Base-by-base conservation (phyloP, 768 basidiomycete genomes). In the Clavaria fumosa region DNA sequence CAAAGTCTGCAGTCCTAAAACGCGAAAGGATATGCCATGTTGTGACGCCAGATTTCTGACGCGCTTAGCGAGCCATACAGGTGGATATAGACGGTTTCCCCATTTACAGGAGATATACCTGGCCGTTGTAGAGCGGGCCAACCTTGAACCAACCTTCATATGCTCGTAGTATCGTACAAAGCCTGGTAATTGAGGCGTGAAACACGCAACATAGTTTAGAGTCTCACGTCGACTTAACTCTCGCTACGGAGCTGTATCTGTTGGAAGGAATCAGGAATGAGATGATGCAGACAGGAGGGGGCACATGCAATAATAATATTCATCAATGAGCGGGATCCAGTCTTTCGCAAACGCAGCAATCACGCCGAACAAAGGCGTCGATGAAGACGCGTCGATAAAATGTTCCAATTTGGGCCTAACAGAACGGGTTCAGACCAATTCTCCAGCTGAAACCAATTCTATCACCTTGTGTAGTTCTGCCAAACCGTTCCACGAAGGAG, bases 271-370 rank as follows among this genome's bases (percentile, higher is more conserved):
- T 30, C 32, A 40, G 23, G 7, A 5, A 18, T 35, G 21, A n/a
- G 30, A 9, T 46, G 19, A 36, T 30, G 5, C 20, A 44, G 20
- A 35, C 45, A 37, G 28, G 21, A 37, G 33, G 37, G 21, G 28
- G 21, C 24, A 66, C 85, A 43, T 50, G 85, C 85, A 89, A 65
- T 89, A 89, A 61, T 89, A 78, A 59, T 89, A 89, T 51, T 83
- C 81, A 53, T 89, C 75, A 43, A 89, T 82, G 52, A 89, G 59
- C 14, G 84, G 86, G 45, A 89, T 73, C 85, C 86, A 89, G 49
- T 86, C 84, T 45, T 72, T 76, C 41, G 84, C 53, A 41, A 89
- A 58, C 18, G 75, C 70, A 45, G 81, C 65, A 27, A 84, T 55
- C 34, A 85, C 52, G n/a, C 75, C 71, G 19, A 89, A 49, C 19